Conservation (phyloP, 164 flowering plant species). For the Houttuynia cordata region DNA sequence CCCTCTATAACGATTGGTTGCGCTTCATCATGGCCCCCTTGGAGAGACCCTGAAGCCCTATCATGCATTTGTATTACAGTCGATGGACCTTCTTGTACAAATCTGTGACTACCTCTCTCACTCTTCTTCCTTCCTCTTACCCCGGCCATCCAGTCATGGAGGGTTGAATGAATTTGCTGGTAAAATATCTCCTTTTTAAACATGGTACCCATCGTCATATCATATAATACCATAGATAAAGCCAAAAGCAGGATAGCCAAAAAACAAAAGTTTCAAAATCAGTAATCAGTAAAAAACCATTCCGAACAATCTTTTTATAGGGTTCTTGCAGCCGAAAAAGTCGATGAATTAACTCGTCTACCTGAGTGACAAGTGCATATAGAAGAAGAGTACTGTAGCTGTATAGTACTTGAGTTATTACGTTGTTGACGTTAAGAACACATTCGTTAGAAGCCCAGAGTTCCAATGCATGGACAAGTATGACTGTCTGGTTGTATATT, state of each 20-base stretch:
- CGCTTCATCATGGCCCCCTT: neutral
- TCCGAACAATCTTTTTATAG: too few relatives aligned
- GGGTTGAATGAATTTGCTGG: slow-evolving; percentile 34
- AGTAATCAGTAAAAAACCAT: neutral
- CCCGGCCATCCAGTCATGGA: slow-evolving; percentile 9
- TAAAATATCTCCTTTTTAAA: slow-evolving; percentile 66
- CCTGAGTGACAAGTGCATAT: slow-evolving; percentile 92
- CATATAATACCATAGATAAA: slow-evolving; percentile 4
- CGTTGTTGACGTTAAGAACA: slow-evolving; percentile 19
- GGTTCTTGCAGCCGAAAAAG: neutral
- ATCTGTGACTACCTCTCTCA: neutral
- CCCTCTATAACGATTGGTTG: slow-evolving; percentile 5
- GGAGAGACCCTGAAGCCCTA: slow-evolving; percentile 2
- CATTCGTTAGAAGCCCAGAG: too few relatives aligned
- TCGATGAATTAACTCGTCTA: slow-evolving; percentile 4
- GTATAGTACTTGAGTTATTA: slow-evolving; percentile 73
- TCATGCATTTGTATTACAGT: slow-evolving; percentile 11
- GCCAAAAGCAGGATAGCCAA: neutral
- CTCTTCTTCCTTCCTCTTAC: slow-evolving; percentile 1
- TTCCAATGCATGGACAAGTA: too few relatives aligned
- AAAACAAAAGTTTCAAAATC: neutral
- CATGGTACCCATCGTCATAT: slow-evolving; percentile 67
- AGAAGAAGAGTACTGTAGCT: slow-evolving; percentile 91
- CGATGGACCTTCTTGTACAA: neutral
- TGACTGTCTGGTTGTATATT: too few relatives aligned